A percentile compares a stretch with the other conserved stretches of the same genome.
Conservation (phyloP, 2,329 filamentous ascomycete genomes). For the Trichoderma asperellum region DNA sequence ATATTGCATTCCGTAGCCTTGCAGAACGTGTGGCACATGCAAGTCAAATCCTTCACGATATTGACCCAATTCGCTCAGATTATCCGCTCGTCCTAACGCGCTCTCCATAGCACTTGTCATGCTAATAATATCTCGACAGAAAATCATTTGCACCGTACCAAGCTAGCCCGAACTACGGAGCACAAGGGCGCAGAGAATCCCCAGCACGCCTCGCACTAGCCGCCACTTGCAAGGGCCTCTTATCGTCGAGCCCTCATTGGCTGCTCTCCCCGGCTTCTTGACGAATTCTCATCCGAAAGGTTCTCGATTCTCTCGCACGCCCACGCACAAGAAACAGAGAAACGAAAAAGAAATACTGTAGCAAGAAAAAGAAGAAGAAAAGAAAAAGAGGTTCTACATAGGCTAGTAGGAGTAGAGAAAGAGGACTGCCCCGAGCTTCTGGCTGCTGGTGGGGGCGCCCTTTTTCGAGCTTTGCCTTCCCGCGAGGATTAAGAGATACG, state of each 20-base stretch:
- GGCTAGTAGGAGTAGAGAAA: not conserved
- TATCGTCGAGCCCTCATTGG: conserved; percentile 25
- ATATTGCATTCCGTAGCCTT: not conserved
- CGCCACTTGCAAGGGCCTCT: conserved; percentile 21
- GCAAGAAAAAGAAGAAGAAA: not conserved
- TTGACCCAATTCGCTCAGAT: conserved; percentile 3
- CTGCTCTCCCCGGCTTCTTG: conserved; percentile 8
- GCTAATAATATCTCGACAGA: conserved; percentile 2
- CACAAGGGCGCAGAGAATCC: conserved; percentile 3
- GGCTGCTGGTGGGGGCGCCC: conserved; percentile 22
- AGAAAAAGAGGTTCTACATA: not conserved
- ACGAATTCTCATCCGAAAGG: conserved; percentile 4
- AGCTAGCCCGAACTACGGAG: conserved; percentile 7
- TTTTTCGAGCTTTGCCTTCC: not conserved
- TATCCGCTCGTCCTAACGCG: not conserved
- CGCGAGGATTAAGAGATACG: not conserved
- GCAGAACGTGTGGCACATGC: conserved; percentile 19
- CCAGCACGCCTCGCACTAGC: conserved; percentile 24
- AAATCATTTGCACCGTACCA: not conserved
- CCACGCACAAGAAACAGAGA: not conserved
- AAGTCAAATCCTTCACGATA: conserved; percentile 1
- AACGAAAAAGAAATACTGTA: not conserved
- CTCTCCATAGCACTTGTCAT: not conserved
- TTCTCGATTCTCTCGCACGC: not conserved
- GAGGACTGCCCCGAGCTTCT: conserved; percentile 19